Evolutionary conservation across 108 stramenopile genomes (phyloP).

Genomic region (Chaetoceros muelleri): DNA sequence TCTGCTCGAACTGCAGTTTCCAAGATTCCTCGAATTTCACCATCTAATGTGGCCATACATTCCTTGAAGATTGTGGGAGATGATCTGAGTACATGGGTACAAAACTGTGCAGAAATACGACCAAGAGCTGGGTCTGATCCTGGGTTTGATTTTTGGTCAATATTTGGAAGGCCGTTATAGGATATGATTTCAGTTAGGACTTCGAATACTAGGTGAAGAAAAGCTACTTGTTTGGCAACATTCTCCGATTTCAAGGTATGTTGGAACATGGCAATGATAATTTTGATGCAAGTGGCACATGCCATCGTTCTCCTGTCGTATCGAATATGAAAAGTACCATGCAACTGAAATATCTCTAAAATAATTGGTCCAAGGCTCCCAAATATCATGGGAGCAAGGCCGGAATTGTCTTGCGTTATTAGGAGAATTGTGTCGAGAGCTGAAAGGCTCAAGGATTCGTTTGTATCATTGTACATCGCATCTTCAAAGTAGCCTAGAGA

Average conservation of each 20-base stretch:
- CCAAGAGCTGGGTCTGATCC: constrained; percentile 44
- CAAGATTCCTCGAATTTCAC: constrained; percentile 46
- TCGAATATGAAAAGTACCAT: neutral
- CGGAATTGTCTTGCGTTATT: neutral
- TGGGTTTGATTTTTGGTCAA: constrained; percentile 20
- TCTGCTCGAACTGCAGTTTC: constrained; percentile 77
- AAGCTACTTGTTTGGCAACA: constrained; percentile 33
- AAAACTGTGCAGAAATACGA: constrained; percentile 65
- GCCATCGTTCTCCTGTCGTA: constrained; percentile 13
- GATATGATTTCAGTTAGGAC: constrained; percentile 41
- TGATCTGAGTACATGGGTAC: constrained; percentile 55
- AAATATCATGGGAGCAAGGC: neutral
- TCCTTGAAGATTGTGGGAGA: constrained; percentile 60
- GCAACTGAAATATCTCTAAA: neutral
- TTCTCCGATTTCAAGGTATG: constrained; percentile 27
- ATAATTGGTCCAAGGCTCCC: neutral
- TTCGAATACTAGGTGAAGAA: constrained; percentile 46
- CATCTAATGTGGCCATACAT: constrained; percentile 23
- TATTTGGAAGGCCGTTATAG: constrained; percentile 78
- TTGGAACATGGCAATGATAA: constrained; percentile 58
- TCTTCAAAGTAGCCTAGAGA: no score
- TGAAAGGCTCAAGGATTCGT: no score
- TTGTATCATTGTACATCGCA: no score
- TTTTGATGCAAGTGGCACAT: constrained; percentile 57
- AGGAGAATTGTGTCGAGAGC: no score